Percentiles rank a stretch among this genome's conserved stretches.
These are phyloP conservation scores for Avena atlantica DNA, from an alignment of 176 grass and related monocot species.

Conservation along the genomic window DNA sequence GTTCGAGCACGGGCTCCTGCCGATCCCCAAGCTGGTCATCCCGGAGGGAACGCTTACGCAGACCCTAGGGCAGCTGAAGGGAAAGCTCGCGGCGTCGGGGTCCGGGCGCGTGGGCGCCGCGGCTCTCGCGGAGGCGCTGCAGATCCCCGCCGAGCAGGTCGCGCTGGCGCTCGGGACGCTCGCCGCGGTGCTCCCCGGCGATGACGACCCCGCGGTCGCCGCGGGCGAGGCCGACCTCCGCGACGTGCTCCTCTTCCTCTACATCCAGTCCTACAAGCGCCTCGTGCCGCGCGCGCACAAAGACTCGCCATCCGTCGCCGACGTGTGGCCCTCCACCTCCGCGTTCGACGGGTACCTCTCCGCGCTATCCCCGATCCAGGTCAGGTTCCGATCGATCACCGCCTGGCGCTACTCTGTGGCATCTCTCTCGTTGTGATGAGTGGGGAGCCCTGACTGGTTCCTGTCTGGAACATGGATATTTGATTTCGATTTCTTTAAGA, in stretches of 20 bases:
- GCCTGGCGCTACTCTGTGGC: not conserved
- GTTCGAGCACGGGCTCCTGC: constrained; percentile 93
- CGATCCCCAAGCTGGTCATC: constrained; percentile 85
- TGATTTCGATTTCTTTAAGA: not conserved
- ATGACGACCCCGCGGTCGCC: constrained; percentile 28
- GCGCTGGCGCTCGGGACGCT: constrained; percentile 83
- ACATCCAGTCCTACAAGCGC: constrained; percentile 93
- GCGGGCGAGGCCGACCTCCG: constrained; percentile 62
- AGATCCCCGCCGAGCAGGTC: constrained; percentile 84
- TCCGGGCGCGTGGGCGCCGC: constrained; percentile 53
- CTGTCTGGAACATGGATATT: constrained; percentile 7
- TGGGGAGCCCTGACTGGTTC: not conserved
- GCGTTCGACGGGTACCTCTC: constrained; percentile 92
- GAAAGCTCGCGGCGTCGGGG: constrained; percentile 47
- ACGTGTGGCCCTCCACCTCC: constrained; percentile 95
- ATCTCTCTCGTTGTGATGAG: not conserved
- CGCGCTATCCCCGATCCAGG: constrained; percentile 93
- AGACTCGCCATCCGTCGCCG: constrained; percentile 80
- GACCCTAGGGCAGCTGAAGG: constrained; percentile 65
- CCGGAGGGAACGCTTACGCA: constrained; percentile 69
- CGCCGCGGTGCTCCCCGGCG: constrained; percentile 68
- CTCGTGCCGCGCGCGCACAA: constrained; percentile 83
- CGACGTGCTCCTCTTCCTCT: constrained; percentile 90
- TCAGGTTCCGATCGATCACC: constrained; percentile 30
- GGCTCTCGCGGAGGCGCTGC: constrained; percentile 74